A percentile compares a stretch with the other conserved stretches of the same genome.
These are phyloP conservation scores for Cercophora sp. DNA, from an alignment of 495 filamentous ascomycete species.

Conservation along the genomic window DNA sequence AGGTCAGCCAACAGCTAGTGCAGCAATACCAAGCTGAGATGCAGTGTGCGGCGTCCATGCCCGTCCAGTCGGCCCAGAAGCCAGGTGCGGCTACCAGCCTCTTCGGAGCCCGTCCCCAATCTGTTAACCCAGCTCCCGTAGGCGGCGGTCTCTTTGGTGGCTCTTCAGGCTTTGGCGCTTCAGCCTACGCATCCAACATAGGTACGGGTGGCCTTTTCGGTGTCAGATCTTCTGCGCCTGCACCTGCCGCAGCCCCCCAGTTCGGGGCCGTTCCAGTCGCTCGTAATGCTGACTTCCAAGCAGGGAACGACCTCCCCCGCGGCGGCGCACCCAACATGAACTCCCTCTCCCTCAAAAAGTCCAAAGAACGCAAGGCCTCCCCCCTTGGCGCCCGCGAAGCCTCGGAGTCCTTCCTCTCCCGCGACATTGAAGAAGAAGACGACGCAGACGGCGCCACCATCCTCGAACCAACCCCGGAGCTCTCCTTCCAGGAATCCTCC, in stretches of 20 bases:
- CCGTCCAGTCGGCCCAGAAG: background rate
- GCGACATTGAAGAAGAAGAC: background rate
- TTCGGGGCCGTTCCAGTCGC: background rate
- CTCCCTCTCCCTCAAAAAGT: background rate
- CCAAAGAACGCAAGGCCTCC: background rate
- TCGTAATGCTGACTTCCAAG: background rate
- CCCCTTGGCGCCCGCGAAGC: background rate
- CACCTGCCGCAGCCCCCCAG: too few species aligned
- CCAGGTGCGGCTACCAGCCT: background rate
- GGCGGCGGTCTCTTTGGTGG: background rate
- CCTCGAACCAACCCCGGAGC: conserved; percentile 26
- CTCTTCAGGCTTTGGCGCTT: background rate
- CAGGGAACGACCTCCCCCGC: background rate
- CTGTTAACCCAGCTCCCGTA: background rate
- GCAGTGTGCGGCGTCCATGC: background rate
- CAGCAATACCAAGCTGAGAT: background rate
- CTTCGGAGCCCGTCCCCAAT: background rate
- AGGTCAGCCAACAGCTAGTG: background rate
- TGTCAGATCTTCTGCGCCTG: too few species aligned
- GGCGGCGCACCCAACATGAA: background rate
- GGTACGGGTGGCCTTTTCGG: background rate
- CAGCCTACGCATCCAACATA: background rate
- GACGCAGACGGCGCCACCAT: conserved; percentile 25
- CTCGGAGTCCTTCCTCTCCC: background rate
- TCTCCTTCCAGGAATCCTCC: conserved; percentile 40